Base-by-base conservation (phyloP, 2,329 filamentous ascomycete genomes). In the Xylaria sp. region DNA sequence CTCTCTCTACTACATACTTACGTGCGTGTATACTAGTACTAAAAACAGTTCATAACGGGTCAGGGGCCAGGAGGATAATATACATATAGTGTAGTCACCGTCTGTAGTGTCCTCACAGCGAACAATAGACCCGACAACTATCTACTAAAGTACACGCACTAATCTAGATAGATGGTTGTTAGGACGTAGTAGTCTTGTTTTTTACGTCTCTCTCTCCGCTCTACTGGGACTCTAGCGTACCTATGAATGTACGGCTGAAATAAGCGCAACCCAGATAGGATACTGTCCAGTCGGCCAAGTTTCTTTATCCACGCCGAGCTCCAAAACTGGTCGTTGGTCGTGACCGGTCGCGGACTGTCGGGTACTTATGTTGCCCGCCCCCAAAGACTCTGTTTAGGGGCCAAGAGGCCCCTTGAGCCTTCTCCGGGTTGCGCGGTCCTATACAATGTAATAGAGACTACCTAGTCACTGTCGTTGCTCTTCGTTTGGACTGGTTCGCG, bases 341-440 rank as follows among this genome's bases (percentile, higher is more conserved):
- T n/a, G n/a, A n/a, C n/a, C n/a, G n/a, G n/a, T 27, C 6, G 22
- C 51, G 33, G 51, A 33, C 29, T 53, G 15, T 53, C 49, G 11
- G 49, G 31, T 20, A 20, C 29, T 20, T 29, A 7, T 13, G 33
- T 55, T n/a, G 53, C 36, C 15, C 15, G 53, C 53, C 22, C 29
- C 22, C 36, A 10, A 2, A 44, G 36, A 29, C 27, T 29, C 15
- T 42, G 53, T 29, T 42, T 25, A 29, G 53, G 22, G 36, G 7
- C 36, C 20, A 29, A 39, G 33, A n/a, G 42, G 51, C 33, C 22
- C 42, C 36, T 42, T 39, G 13, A 17, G 13, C 20, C 27, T 55
- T 55, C 20, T 27, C 29, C 55, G 25, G 50, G 38, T 51, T 51
- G 61, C 27, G 44, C 55, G 55, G 49, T 51, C 60, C 33, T 27